Base-by-base conservation (phyloP, 495 filamentous ascomycete genomes). In the Chaetomidium leptoderma region DNA sequence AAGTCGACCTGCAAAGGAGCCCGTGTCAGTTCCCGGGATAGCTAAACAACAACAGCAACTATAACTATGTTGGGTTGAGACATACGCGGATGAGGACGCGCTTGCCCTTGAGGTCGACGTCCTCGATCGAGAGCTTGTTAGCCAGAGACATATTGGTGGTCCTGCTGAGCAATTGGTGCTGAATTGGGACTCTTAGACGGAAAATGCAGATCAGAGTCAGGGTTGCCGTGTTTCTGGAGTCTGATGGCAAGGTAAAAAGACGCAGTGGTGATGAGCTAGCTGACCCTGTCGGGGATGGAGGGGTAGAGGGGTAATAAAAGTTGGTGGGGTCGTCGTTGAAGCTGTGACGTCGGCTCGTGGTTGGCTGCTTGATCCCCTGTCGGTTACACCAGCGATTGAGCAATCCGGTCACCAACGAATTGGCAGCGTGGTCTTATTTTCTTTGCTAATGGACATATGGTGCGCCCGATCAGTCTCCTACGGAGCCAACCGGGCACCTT, bases 41-140 rank as follows among this genome's bases (percentile, higher is more conserved):
- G 0, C 21, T 14, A 17, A 2, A 24, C 26, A 46, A 10, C 21
- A 48, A 32, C 24, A 21, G 8, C 13, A 42, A 6, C 17, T 19
- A 9, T 37, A 32, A 23, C 37, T 11, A 14, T 24, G 1, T 6
- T 21, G 29, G 3, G 17, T 10, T 17, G 17, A 1, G 21, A 81
- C 89, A 66, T 84, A 96, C 93, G 64, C 93, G 86, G 71, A 99
- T 95, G 68, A 99, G 82, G 72, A 97, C 91, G 69, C 92, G 85
- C 85, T 97, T 99, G 81, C 81, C 92, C 83, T 95, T 95, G 72
- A 97, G 85, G 77, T 99, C 92, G 67, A 92, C 85, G 62, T 97
- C 92, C 53, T 87, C 89, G 77, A 97, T 96, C 53, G 90, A 87
- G 70, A 99, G 89, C 83, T 97, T 99, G 83, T 86, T 97, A 59